Conservation (phyloP, 495 filamentous ascomycete species). For the Pseudotulostoma volvatum region DNA sequence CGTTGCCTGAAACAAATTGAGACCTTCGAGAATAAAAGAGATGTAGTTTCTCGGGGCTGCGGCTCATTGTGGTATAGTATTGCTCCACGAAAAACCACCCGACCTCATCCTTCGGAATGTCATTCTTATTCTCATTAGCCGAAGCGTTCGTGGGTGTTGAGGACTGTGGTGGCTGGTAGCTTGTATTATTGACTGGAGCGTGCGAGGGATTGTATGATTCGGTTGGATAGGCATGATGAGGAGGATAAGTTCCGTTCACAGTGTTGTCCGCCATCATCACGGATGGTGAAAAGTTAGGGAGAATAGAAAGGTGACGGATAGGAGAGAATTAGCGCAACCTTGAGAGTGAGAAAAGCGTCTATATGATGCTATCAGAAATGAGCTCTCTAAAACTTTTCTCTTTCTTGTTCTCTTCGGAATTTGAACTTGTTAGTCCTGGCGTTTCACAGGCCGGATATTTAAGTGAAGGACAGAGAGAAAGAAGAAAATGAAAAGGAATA, state of each 20-base stretch:
- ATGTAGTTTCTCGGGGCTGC: slow-evolving; percentile 81
- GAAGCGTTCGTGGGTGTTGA: slow-evolving; percentile 26
- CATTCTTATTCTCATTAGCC: slow-evolving; percentile 26
- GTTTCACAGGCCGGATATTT: too few relatives aligned
- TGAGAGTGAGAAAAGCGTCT: slow-evolving; percentile 1
- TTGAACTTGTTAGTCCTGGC: too few relatives aligned
- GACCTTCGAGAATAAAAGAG: slow-evolving; percentile 73
- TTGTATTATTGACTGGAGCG: slow-evolving; percentile 15
- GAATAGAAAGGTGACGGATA: slow-evolving; percentile 5
- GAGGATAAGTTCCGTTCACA: slow-evolving; percentile 30
- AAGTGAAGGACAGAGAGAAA: slow-evolving; percentile 2
- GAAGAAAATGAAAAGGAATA: slow-evolving; percentile 10
- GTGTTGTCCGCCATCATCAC: slow-evolving; percentile 29
- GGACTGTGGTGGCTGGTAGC: slow-evolving; percentile 30
- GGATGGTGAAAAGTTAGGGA: slow-evolving; percentile 4
- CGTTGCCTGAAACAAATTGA: slow-evolving; percentile 68
- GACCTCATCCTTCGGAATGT: slow-evolving; percentile 65
- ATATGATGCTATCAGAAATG: slow-evolving; percentile 1
- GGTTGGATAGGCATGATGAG: slow-evolving; percentile 22
- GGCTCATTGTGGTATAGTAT: slow-evolving; percentile 94
- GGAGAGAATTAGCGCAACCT: slow-evolving; percentile 1
- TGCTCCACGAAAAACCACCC: slow-evolving; percentile 99
- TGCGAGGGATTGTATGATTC: slow-evolving; percentile 25
- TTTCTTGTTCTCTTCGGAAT: too few relatives aligned
- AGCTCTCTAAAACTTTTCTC: not conserved